Evolutionary conservation across 768 basidiomycete species (phyloP).

Genomic region (Rhizopogon rudus): DNA sequence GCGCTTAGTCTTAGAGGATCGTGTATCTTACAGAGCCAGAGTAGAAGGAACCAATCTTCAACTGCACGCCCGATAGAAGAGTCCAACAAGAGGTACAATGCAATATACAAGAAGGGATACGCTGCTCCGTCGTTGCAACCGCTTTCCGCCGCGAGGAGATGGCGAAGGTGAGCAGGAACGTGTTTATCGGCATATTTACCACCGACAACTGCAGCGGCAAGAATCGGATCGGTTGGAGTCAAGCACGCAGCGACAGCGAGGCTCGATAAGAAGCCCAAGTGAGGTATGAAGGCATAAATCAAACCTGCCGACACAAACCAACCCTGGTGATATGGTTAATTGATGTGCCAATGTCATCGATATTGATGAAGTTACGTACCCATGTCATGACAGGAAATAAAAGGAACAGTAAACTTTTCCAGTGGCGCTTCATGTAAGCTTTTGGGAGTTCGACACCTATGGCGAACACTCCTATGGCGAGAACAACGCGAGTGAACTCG

Average conservation of each 20-base stretch:
- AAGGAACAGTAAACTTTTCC: conserved; percentile 84
- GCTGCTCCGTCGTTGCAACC: conserved; percentile 98
- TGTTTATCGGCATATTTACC: conserved; percentile 98
- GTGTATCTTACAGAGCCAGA: conserved; percentile 74
- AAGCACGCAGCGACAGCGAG: conserved; percentile 90
- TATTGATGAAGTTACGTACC: conserved; percentile 42
- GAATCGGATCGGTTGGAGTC: conserved; percentile 66
- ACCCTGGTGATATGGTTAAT: conserved; percentile 43
- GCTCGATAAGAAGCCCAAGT: conserved; percentile 82
- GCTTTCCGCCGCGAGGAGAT: conserved; percentile 66
- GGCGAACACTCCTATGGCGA: conserved; percentile 96
- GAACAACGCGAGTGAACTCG: conserved; percentile 84
- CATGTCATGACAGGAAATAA: conserved; percentile 81
- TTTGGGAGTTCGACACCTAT: conserved; percentile 97
- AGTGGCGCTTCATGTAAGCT: conserved; percentile 91
- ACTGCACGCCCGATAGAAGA: conserved; percentile 56
- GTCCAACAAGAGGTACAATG: conserved; percentile 83
- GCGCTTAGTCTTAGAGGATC: conserved; percentile 1
- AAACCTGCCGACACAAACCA: conserved; percentile 92
- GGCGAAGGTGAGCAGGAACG: conserved; percentile 78
- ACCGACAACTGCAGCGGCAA: conserved; percentile 59
- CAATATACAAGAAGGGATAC: conserved; percentile 88
- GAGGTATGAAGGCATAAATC: conserved; percentile 89
- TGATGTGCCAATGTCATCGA: conserved; percentile 1
- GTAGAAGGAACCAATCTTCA: conserved; percentile 80